These are phyloP conservation scores for Chytriomyces sp. DNA, from an alignment of 192 early-diverging fungal species.

Conservation along the genomic window DNA sequence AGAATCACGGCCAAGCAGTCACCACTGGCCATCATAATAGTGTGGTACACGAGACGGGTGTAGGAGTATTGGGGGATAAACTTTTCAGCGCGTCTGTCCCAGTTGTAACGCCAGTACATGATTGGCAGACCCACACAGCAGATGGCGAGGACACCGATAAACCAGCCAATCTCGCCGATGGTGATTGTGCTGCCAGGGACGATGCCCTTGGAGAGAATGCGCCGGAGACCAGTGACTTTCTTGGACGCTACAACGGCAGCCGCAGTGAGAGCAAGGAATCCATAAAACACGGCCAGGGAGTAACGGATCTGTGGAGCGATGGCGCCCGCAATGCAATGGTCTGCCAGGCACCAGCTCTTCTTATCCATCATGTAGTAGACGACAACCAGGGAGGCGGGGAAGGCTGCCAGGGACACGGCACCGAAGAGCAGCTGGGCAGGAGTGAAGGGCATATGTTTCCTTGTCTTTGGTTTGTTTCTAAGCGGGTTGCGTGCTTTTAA, in stretches of 20 bases:
- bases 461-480: too few species aligned
- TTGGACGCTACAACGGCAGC: background rate
- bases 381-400: constrained; percentile 62
- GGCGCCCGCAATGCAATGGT: background rate
- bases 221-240: background rate
- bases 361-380: constrained; percentile 79
- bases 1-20: constrained; percentile 27
- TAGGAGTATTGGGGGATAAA: background rate
- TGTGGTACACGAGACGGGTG: constrained; percentile 12
- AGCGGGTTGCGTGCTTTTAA: too few species aligned
- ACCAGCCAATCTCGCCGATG: background rate
- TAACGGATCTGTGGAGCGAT: too few species aligned
- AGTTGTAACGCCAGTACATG: background rate
- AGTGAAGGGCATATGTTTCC: background rate
- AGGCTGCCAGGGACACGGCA: background rate
- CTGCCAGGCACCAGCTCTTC: constrained; percentile 68
- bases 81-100: background rate
- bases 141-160: background rate
- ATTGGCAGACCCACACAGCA: background rate
- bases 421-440: background rate
- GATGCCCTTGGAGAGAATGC: background rate
- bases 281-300: constrained; percentile 2
- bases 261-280: background rate
- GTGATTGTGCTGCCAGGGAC: background rate
- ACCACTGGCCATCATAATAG: constrained; percentile 24